Percentiles rank a stretch among this genome's conserved stretches.
Evolutionary conservation across 805 yeast genomes (phyloP).

Genomic region (Maudiozyma barnettii): DNA sequence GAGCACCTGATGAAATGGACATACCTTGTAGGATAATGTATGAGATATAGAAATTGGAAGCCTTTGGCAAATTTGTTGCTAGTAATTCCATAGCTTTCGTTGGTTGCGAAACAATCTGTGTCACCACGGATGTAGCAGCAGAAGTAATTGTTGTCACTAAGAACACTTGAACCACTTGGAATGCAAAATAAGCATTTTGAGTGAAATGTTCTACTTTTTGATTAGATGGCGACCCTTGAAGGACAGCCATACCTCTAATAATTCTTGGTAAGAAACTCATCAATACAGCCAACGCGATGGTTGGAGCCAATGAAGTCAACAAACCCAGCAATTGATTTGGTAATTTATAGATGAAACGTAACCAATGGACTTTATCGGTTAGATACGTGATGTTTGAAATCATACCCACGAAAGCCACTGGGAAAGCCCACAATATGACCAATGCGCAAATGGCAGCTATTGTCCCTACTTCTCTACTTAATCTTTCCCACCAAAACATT

Average conservation of each 20-base stretch:
- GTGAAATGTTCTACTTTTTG: conserved; percentile 56
- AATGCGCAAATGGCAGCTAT: conserved; percentile 44
- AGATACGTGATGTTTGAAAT: conserved; percentile 58
- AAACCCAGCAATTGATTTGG: conserved; percentile 50
- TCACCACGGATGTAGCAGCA: conserved; percentile 58
- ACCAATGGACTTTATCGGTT: conserved; percentile 46
- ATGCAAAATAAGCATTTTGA: conserved; percentile 59
- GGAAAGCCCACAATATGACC: conserved; percentile 62
- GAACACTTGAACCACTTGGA: conserved; percentile 63
- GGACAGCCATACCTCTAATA: conserved; percentile 52
- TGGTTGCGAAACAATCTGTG: conserved; percentile 52
- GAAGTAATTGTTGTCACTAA: conserved; percentile 63
- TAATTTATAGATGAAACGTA: conserved; percentile 46
- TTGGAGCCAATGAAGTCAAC: conserved; percentile 61
- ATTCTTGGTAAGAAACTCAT: conserved; percentile 60
- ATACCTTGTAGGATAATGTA: conserved; percentile 63
- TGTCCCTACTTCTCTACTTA: conserved; percentile 45
- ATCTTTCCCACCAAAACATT: conserved; percentile 71
- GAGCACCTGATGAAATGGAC: conserved; percentile 52
- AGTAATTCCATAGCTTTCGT: conserved; percentile 46
- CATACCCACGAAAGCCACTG: conserved; percentile 71
- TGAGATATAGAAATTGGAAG: conserved; percentile 65
- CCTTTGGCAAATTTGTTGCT: conserved; percentile 60
- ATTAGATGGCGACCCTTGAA: conserved; percentile 47
- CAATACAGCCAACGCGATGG: conserved; percentile 52